Evolutionary conservation across 225 moss, liverwort and hornwort species (phyloP).

Genomic region (Takakia lepidozioides): DNA sequence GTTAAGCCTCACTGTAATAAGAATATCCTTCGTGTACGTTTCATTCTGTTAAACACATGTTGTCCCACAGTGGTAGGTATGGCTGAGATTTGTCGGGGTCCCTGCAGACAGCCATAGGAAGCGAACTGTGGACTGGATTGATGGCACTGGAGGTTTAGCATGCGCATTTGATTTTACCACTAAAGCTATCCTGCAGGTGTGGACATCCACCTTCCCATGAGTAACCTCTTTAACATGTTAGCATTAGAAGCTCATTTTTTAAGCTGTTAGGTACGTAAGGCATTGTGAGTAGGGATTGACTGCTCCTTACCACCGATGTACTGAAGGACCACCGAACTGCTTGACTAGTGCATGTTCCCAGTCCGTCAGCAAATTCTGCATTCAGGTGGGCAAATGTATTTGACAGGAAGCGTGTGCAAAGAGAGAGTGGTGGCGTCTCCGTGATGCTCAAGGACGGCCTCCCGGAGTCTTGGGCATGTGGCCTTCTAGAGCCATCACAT

Average conservation of each 20-base stretch:
- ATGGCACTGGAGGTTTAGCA: slow-evolving; percentile 63
- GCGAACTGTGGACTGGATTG: slow-evolving; percentile 78
- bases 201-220: background rate
- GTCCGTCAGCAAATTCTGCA: background rate
- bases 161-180: slow-evolving; percentile 95
- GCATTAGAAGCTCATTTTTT: background rate
- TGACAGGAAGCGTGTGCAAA: slow-evolving; percentile 76
- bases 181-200: slow-evolving; percentile 84
- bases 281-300: background rate
- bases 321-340: background rate
- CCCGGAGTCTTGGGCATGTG: slow-evolving; percentile 48
- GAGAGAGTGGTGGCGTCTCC: slow-evolving; percentile 51
- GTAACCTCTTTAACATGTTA: background rate
- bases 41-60: no score
- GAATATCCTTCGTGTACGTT: no score
- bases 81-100: background rate
- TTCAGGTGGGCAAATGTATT: slow-evolving; percentile 7
- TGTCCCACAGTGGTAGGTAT: no score
- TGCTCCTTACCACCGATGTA: no score
- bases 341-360: background rate
- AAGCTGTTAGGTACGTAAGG: background rate
- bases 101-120: slow-evolving; percentile 66
- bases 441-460: slow-evolving; percentile 43
- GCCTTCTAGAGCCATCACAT: slow-evolving; percentile 64
- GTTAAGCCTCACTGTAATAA: no score